phyloP scores from a whole-genome alignment of 2,329 filamentous ascomycete species.

The Sclerotiophoma versabilis region DNA sequence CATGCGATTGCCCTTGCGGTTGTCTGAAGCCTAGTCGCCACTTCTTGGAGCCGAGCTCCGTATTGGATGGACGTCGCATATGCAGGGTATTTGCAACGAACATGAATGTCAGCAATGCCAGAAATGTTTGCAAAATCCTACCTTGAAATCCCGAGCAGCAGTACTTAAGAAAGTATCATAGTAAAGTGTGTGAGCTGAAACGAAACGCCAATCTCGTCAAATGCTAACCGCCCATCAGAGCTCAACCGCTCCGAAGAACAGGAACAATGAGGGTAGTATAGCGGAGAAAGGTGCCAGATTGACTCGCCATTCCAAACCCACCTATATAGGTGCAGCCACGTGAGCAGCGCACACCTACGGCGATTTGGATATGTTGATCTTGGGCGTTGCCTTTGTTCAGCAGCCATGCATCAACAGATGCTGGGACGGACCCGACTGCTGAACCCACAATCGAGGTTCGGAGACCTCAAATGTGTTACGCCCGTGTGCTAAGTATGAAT shows the following conservation, averaged over 20 bases:
- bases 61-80: background rate
- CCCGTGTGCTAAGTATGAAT: slow-evolving; percentile 2
- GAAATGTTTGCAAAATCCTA: background rate
- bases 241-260: slow-evolving; percentile 25
- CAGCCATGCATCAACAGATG: slow-evolving; percentile 38
- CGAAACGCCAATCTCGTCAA: slow-evolving; percentile 42
- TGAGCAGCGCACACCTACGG: slow-evolving; percentile 17
- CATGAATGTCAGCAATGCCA: background rate
- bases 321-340: slow-evolving; percentile 17
- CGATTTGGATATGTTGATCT: slow-evolving; percentile 32
- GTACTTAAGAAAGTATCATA: background rate
- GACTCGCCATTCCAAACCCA: slow-evolving; percentile 29
- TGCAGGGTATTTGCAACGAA: slow-evolving; percentile 1
- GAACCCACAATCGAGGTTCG: slow-evolving; percentile 41
- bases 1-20: background rate
- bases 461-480: slow-evolving; percentile 21
- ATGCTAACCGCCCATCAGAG: slow-evolving; percentile 32
- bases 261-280: slow-evolving; percentile 32
- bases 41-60: background rate
- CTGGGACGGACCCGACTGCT: slow-evolving; percentile 31
- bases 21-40: slow-evolving; percentile 10
- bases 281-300: slow-evolving; percentile 44
- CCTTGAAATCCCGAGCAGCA: background rate
- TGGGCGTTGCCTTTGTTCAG: slow-evolving; percentile 48
- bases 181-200: slow-evolving; percentile 42